Evolutionary conservation across 495 filamentous ascomycete genomes (phyloP), one percentile per base, ranked within the genome.

Genomic region (Aspergillus asperescens): DNA sequence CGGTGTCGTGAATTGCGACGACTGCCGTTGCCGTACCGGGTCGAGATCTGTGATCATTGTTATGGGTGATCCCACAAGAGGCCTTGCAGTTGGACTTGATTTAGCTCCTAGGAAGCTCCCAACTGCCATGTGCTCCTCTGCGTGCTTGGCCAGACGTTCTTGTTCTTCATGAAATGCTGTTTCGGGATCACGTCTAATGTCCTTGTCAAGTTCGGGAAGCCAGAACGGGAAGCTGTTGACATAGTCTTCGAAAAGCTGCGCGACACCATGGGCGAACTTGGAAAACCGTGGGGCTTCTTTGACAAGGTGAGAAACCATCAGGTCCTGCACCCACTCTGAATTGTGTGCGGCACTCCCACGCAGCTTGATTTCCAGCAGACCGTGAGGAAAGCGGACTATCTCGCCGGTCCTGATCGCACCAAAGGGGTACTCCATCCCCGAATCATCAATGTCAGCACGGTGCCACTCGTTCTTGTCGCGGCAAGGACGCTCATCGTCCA

Each of bases 141-240:
- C 88, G 40, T 82, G 81, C 59, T 86, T 84, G 6, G 82, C 85
- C 47, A 85, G 81, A 39, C 84, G 79, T 59, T 90, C 85, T 65
- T 96, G 92, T 60, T 95, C 90, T 60, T 89, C 88, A 47, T 93
- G 85, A 66, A 95, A 97, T 1, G 94, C 93, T 27, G 81, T 79
- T 62, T 93, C 84, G 2, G 93, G 93, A 64, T 98, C 93, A 58
- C 86, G 87, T 46, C 90, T 82, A 59, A 98, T 97, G 60, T 98
- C 93, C 28, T 80, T 88, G 56, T 95, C 92, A 8, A 96, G 72
- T 47, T 91, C 87, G 52, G 84, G 79, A 3, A 96, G 81, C 93
- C 93, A 98, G 77, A 97, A 96, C 4, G 93, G 93, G 51, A 98
- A 83, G 50, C 79, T 89, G 70, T 97, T 97, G 66, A 98, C 92